Evolutionary conservation across 352 stramenopile genomes (phyloP).

Genomic region (Pythium dissimile): DNA sequence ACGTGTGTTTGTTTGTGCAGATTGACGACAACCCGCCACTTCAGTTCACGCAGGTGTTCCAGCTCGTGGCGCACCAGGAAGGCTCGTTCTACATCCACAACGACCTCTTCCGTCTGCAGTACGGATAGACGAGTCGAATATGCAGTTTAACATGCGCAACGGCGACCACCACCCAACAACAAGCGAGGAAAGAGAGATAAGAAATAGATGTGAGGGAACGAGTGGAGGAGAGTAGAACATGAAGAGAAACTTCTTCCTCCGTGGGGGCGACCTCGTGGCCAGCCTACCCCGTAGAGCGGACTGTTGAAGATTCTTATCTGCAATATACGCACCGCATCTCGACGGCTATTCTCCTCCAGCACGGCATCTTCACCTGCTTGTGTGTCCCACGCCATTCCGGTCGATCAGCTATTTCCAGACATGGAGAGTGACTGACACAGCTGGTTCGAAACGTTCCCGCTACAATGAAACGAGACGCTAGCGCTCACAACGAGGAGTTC

Average conservation of each 20-base stretch:
- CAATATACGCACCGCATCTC: background rate
- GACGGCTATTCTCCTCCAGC: background rate
- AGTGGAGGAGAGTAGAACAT: background rate
- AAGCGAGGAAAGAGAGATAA: background rate
- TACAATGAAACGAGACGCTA: too few species aligned
- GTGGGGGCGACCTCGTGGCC: too few species aligned
- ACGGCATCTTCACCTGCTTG: background rate
- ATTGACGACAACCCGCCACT: constrained; percentile 94
- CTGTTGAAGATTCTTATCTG: too few species aligned
- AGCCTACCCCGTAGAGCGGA: too few species aligned
- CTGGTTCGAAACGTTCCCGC: background rate
- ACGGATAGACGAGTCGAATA: constrained; percentile 75
- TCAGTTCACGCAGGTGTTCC: constrained; percentile 97
- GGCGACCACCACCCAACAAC: background rate
- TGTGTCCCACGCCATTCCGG: background rate
- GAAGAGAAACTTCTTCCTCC: too few species aligned
- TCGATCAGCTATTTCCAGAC: background rate
- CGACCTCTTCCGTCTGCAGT: constrained; percentile 97
- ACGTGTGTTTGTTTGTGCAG: constrained; percentile 23
- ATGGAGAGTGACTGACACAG: background rate
- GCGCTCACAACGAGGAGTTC: constrained; percentile 12
- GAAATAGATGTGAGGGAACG: background rate
- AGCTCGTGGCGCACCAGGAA: constrained; percentile 91
- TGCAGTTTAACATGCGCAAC: background rate
- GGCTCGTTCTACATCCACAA: constrained; percentile 98